Percentiles rank a stretch among this genome's conserved stretches.
Evolutionary conservation across 768 basidiomycete genomes (phyloP).

Genomic region (Lentinula edodes): DNA sequence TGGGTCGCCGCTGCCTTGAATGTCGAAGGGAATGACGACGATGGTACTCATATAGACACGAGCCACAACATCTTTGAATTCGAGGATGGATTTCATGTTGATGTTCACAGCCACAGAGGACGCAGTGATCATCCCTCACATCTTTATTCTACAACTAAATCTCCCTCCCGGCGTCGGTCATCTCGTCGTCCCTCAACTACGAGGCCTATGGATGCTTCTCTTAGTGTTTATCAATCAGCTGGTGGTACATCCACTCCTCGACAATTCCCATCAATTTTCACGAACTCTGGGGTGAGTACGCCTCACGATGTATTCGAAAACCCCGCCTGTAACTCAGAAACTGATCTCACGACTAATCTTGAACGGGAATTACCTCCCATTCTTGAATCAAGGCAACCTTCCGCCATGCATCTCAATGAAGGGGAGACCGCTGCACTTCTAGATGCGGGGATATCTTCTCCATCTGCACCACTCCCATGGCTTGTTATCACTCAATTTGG

Average conservation of each 20-base stretch:
- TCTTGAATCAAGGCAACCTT: not conserved
- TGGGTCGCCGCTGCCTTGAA: constrained; percentile 99
- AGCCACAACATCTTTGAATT: not conserved
- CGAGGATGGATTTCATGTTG: not conserved
- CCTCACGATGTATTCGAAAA: not conserved
- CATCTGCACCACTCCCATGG: constrained; percentile 49
- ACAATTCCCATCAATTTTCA: not conserved
- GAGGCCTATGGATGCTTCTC: not conserved
- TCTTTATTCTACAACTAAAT: not conserved
- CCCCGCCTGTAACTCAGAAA: not conserved
- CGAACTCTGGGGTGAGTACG: not conserved
- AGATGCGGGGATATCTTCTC: not conserved
- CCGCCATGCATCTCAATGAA: not conserved
- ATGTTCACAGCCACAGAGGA: not conserved
- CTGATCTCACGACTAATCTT: not conserved
- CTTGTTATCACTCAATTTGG: constrained; percentile 89
- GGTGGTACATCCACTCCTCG: not conserved
- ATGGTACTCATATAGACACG: not conserved
- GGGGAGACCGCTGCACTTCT: not conserved
- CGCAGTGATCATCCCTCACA: not conserved
- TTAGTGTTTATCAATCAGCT: not conserved
- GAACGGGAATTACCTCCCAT: not conserved
- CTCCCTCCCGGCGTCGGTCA: not conserved
- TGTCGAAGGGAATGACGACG: constrained; percentile 59
- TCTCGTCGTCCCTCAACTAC: not conserved